Conservation (phyloP, 305 asterid species). For the Solanum hybrid region DNA sequence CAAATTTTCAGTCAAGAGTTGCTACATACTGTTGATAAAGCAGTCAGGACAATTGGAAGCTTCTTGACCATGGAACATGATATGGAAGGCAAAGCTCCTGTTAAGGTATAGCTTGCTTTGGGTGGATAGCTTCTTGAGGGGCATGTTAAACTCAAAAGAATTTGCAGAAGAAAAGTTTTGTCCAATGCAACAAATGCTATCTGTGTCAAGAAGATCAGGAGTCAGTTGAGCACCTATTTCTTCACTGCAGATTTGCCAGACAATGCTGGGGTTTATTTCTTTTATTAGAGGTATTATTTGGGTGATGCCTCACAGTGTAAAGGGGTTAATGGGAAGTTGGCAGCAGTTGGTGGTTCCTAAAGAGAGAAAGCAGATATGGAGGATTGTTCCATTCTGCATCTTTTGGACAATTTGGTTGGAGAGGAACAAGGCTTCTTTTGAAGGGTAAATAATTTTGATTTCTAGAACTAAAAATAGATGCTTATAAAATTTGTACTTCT, state of each 20-base stretch:
- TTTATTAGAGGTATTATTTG: neutral
- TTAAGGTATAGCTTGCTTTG: neutral
- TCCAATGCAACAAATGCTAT: neutral
- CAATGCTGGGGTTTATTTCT: neutral
- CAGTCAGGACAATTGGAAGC: neutral
- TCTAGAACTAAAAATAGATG: neutral
- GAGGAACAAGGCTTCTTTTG: neutral
- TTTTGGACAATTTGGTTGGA: neutral
- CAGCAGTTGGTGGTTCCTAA: neutral
- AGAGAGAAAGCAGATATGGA: neutral
- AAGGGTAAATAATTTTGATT: neutral
- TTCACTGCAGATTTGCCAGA: neutral
- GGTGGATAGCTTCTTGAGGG: neutral
- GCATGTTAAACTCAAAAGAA: neutral
- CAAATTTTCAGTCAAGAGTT: neutral
- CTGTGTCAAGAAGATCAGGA: neutral
- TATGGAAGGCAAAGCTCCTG: neutral
- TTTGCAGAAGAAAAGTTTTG: neutral
- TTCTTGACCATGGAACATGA: neutral
- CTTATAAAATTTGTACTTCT: neutral
- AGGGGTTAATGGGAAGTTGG: neutral
- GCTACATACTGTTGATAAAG: neutral
- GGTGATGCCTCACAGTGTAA: neutral
- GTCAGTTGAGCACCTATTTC: neutral
- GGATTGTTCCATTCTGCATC: neutral